Evolutionary conservation across 2,329 filamentous ascomycete species (phyloP), one percentile per base, ranked within the genome.

Genomic region (Aspergillus sp.): DNA sequence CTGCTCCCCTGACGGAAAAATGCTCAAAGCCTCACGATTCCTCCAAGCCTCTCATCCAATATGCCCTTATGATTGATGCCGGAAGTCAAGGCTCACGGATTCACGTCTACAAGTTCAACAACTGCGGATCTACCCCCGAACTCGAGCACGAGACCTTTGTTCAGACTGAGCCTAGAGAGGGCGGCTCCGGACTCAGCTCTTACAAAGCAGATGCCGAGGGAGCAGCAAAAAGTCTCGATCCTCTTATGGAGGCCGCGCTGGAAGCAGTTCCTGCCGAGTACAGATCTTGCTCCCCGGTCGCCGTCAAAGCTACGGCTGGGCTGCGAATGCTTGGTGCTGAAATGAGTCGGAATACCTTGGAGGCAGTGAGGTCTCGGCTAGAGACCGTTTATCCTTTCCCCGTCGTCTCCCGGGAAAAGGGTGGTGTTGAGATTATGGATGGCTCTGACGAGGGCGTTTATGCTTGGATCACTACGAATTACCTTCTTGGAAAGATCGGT

Each of bases 71-170:
- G 95, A 92, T 99, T 73, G 95, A 99, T 79, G 95, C 95, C 52
- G 95, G 95, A 71, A 98, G 93, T 83, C 98, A 95, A 58, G 95
- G 95, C 64, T 98, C 95, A 63, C 91, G 95, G 71, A 97, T 99
- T 75, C 96, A 99, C 82, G 93, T 98, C 62, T 99, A 97, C 85
- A 91, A 93, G 76, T 99, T 98, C 87, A 98, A 98, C 84, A 98
- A 98, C 82, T 99, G 94, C 81, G 95, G 93, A 13, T 81, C 92
- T 7, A 93, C 93, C n/a, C 95, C 95, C 28, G 93, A 97, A 80
- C 86, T 99, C 54, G 95, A 99, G 80, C 83, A 88, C 74, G 95
- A 99, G 76, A 85, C 91, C 61, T 99, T 99, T 80, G 89, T 94
- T 82, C 93, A 93, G 90, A 98, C 93, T 11, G 88, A 91, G 75